Conservation (phyloP, 257 asterid genomes). For the Nicotiana tabacum region DNA sequence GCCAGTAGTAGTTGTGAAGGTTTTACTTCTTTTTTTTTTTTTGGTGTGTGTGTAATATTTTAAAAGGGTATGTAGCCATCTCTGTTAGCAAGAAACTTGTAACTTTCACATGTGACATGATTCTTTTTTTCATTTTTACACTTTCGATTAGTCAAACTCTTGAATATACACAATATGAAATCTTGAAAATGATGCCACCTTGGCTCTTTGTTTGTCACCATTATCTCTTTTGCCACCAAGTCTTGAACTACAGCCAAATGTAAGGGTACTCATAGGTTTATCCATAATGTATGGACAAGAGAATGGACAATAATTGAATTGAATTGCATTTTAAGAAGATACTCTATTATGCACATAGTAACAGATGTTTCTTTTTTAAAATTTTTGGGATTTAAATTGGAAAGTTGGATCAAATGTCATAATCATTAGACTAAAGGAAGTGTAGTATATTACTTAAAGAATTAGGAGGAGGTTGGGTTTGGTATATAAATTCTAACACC, state of each 20-base stretch:
- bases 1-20: slow-evolving; percentile 1
- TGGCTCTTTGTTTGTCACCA: background rate
- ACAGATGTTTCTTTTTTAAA: too few species aligned
- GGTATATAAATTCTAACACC: background rate
- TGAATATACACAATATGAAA: background rate
- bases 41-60: background rate
- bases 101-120: slow-evolving; percentile 1
- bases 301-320: background rate
- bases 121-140: background rate
- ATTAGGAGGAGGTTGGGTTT: slow-evolving; percentile 4
- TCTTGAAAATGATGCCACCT: background rate
- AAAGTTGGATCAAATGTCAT: slow-evolving; percentile 5
- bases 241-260: background rate
- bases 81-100: background rate
- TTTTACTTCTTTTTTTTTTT: background rate
- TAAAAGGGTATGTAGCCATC: background rate
- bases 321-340: background rate
- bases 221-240: background rate
- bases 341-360: background rate
- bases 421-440: background rate
- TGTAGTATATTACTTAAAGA: background rate
- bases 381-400: too few species aligned
- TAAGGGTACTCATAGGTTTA: background rate
- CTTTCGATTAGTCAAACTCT: background rate
- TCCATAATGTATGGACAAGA: background rate